Evolutionary conservation across 2,329 filamentous ascomycete species (phyloP).

Genomic region (Beauveria medogensis): DNA sequence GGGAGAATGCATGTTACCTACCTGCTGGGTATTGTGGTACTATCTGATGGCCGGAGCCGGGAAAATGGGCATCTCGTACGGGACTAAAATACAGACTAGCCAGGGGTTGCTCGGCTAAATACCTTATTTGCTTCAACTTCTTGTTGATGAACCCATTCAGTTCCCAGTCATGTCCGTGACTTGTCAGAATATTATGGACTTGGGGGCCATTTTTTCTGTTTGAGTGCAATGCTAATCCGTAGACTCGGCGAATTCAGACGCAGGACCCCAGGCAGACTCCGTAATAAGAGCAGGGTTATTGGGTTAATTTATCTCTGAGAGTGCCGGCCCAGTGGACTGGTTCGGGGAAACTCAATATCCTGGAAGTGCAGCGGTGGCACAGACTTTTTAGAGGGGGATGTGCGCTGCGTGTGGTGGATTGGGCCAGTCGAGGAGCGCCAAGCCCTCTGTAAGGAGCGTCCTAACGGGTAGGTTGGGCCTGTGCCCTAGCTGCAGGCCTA

Average conservation of each 20-base stretch:
- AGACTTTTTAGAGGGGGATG: background rate
- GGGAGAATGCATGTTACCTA: too few species aligned
- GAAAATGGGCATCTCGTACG: background rate
- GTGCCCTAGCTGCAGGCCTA: background rate
- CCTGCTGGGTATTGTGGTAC: background rate
- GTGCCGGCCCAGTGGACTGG: slow-evolving; percentile 2
- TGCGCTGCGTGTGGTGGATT: background rate
- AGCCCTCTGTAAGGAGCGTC: background rate
- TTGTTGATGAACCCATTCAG: background rate
- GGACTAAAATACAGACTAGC: background rate
- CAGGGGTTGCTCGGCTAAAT: background rate
- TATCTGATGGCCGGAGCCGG: background rate
- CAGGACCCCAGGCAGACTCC: too few species aligned
- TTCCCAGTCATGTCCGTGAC: background rate
- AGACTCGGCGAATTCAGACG: too few species aligned
- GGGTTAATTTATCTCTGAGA: background rate
- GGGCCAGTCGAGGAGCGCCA: too few species aligned
- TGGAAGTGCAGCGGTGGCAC: background rate
- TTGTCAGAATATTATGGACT: background rate
- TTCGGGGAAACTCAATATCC: slow-evolving; percentile 2
- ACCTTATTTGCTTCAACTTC: background rate
- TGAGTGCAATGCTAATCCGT: background rate
- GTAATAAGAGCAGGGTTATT: background rate
- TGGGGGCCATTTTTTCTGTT: background rate
- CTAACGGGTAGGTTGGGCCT: background rate